A percentile compares a stretch with the other conserved stretches of the same genome.
Conservation (phyloP, 768 basidiomycete species). For the Boletus reticulatus region DNA sequence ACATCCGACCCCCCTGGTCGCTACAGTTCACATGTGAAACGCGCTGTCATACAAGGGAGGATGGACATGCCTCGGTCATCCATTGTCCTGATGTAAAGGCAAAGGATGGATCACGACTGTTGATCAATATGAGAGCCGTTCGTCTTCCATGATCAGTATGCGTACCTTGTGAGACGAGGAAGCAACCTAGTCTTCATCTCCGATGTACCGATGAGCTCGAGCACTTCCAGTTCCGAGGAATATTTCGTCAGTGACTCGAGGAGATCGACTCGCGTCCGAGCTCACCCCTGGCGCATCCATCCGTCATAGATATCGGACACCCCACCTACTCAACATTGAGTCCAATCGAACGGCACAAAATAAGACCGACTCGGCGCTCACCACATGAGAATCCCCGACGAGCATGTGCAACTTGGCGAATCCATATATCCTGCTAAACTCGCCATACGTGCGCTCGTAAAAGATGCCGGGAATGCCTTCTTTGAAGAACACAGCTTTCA, state of each 20-base stretch:
- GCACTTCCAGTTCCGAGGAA: conserved; percentile 34
- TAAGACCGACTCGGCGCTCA: conserved; percentile 23
- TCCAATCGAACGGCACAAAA: not conserved
- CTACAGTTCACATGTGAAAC: conserved; percentile 28
- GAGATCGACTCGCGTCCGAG: not conserved
- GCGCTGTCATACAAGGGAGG: not conserved
- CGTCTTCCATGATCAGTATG: not conserved
- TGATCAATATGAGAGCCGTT: not conserved
- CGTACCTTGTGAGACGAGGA: conserved; percentile 60
- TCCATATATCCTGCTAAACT: conserved; percentile 59
- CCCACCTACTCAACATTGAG: conserved; percentile 43
- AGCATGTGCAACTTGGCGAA: conserved; percentile 66
- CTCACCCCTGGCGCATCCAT: conserved; percentile 64
- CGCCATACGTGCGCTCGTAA: conserved; percentile 60
- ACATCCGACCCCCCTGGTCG: conserved; percentile 76
- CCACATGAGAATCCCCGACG: conserved; percentile 63
- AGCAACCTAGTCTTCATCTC: conserved; percentile 58
- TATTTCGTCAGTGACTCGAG: not conserved
- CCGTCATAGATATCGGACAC: conserved; percentile 79
- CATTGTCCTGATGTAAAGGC: conserved; percentile 79
- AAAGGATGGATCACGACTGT: conserved; percentile 56
- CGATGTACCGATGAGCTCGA: conserved; percentile 62
- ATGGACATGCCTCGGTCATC: conserved; percentile 67
- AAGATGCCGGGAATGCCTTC: conserved; percentile 68
- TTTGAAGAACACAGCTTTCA: conserved; percentile 62